A percentile compares a stretch with the other conserved stretches of the same genome.
Conservation (phyloP, 345 rosid genomes). For the Microthlaspi erraticum region DNA sequence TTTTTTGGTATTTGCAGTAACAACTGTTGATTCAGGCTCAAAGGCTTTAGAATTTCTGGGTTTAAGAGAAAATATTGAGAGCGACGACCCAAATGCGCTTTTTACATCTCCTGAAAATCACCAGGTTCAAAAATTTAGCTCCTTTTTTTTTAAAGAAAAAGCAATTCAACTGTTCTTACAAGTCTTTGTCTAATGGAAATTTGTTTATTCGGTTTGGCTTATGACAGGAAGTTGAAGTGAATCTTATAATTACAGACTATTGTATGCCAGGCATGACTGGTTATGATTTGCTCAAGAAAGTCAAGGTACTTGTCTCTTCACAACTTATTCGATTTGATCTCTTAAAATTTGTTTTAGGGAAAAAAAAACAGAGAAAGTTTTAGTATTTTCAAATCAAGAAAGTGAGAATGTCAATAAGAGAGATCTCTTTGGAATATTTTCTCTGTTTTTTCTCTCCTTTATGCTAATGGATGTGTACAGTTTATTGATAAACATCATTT, state of each 20-base stretch:
- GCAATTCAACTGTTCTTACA: not conserved
- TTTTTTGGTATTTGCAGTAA: conserved; percentile 54
- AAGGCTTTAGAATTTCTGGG: conserved; percentile 92
- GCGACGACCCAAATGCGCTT: conserved; percentile 26
- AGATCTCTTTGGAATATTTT: conserved; percentile 28
- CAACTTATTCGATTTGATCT: conserved; percentile 11
- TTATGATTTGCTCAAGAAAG: conserved; percentile 77
- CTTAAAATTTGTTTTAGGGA: not conserved
- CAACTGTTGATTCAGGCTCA: conserved; percentile 88
- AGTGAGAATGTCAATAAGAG: conserved; percentile 32
- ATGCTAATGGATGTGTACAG: conserved; percentile 19
- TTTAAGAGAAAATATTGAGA: conserved; percentile 32
- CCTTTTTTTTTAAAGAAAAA: not conserved
- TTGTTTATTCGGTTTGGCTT: conserved; percentile 5
- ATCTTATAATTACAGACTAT: conserved; percentile 85
- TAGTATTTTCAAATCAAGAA: not conserved
- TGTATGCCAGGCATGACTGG: conserved; percentile 94
- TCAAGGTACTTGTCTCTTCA: conserved; percentile 56
- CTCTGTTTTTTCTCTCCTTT: conserved; percentile 2
- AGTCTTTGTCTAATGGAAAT: conserved; percentile 8
- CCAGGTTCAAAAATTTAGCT: conserved; percentile 30
- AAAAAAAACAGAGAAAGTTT: not conserved
- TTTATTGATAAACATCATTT: conserved; percentile 7
- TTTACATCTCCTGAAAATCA: conserved; percentile 46
- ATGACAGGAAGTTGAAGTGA: conserved; percentile 61